A percentile compares a stretch with the other conserved stretches of the same genome.
These are phyloP conservation scores for Cladorrhinum sp. DNA, from an alignment of 2,329 filamentous ascomycete species.

Conservation along the genomic window DNA sequence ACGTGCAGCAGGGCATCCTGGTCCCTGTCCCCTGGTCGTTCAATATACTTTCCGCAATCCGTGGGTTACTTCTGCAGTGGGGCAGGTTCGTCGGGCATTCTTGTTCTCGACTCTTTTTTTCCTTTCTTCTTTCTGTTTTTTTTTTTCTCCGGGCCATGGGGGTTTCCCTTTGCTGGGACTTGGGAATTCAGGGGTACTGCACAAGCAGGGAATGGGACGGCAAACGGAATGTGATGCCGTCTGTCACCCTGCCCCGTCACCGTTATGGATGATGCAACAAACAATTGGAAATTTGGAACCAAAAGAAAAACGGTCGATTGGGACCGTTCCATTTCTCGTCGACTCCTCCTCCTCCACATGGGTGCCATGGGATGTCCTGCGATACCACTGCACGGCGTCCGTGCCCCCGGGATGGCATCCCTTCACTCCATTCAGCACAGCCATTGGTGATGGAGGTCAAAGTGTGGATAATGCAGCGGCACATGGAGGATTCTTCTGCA, in stretches of 20 bases:
- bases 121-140: neutral
- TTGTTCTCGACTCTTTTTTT: neutral
- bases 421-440: neutral
- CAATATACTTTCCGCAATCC: slow-evolving; percentile 10
- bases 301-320: neutral
- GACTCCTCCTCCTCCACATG: neutral
- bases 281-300: neutral
- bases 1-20: slow-evolving; percentile 3
- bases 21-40: slow-evolving; percentile 25
- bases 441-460: neutral
- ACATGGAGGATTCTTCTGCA: neutral
- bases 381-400: neutral
- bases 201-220: neutral
- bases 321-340: neutral
- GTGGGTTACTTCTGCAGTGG: slow-evolving; percentile 23
- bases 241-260: neutral
- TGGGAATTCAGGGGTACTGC: neutral
- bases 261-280: neutral
- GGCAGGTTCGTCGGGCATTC: slow-evolving; percentile 6
- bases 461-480: neutral
- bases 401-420: neutral
- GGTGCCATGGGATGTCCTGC: neutral
- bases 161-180: neutral
- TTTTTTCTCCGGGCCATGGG: neutral
- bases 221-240: too few species aligned